These are phyloP conservation scores for Hypoxylon sp. DNA, from an alignment of 2,329 filamentous ascomycete species.

Conservation along the genomic window DNA sequence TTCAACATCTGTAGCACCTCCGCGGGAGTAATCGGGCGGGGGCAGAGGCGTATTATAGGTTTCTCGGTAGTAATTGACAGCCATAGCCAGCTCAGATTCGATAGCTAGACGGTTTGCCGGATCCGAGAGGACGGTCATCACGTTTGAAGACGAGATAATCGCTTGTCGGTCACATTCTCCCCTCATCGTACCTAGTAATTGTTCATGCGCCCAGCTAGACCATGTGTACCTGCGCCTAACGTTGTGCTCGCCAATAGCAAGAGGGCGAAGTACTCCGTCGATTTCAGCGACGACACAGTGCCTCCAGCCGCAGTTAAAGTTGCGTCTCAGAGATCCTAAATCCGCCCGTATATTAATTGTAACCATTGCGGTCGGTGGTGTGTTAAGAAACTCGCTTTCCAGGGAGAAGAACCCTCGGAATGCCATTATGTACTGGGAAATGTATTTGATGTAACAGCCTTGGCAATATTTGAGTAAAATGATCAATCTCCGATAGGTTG, in stretches of 20 bases:
- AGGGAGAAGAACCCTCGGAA: neutral
- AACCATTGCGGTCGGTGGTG: neutral
- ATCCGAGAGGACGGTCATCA: neutral
- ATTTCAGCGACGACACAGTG: neutral
- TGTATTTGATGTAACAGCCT: neutral
- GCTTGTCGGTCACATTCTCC: neutral
- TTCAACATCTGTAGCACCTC: neutral
- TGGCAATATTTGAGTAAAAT: neutral
- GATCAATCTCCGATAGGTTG: neutral
- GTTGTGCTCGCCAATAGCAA: neutral
- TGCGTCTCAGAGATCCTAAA: too few relatives aligned
- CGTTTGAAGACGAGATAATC: neutral
- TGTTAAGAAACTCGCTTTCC: neutral
- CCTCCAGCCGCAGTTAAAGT: neutral
- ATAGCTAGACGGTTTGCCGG: constrained; percentile 3
- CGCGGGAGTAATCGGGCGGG: too few relatives aligned
- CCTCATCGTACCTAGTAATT: too few relatives aligned
- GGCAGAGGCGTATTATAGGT: neutral
- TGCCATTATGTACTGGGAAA: neutral
- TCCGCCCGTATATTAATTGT: neutral
- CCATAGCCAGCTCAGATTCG: constrained; percentile 4
- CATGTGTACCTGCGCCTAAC: too few relatives aligned
- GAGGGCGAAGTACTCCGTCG: constrained; percentile 5
- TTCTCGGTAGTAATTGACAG: neutral
- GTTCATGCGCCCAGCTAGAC: too few relatives aligned